Percentiles rank a stretch among this genome's conserved stretches.
Conservation (phyloP, 352 stramenopile genomes). For the Phytophthora tentaculata region DNA sequence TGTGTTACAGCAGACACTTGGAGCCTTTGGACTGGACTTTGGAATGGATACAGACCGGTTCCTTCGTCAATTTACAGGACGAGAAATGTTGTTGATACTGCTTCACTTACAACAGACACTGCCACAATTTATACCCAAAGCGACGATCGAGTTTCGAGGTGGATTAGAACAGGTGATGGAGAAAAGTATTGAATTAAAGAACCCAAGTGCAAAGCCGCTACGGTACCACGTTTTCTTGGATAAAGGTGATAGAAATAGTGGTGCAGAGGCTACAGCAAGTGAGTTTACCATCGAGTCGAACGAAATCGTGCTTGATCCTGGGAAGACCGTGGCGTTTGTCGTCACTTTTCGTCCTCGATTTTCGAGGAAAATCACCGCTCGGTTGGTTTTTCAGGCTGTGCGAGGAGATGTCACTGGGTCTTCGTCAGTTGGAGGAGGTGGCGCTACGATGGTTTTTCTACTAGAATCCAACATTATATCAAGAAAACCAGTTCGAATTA, state of each 20-base stretch:
- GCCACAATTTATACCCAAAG: constrained; percentile 93
- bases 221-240: constrained; percentile 92
- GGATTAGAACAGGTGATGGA: constrained; percentile 85
- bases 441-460: constrained; percentile 91
- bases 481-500: constrained; percentile 77
- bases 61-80: constrained; percentile 57
- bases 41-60: constrained; percentile 66
- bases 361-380: constrained; percentile 82
- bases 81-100: constrained; percentile 85
- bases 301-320: constrained; percentile 77
- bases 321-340: constrained; percentile 72
- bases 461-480: constrained; percentile 85
- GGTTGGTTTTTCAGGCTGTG: constrained; percentile 89
- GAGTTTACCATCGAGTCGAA: constrained; percentile 81
- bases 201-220: constrained; percentile 84
- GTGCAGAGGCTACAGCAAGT: constrained; percentile 20
- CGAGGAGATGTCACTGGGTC: constrained; percentile 39
- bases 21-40: constrained; percentile 81
- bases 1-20: constrained; percentile 66
- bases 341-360: constrained; percentile 89
- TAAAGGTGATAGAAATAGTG: constrained; percentile 20
- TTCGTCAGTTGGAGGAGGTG: constrained; percentile 29
- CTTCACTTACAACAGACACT: constrained; percentile 92
- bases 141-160: constrained; percentile 93
- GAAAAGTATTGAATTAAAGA: constrained; percentile 95